phyloP scores from a whole-genome alignment of 768 basidiomycete genomes.

The Kwoniella europaea region DNA sequence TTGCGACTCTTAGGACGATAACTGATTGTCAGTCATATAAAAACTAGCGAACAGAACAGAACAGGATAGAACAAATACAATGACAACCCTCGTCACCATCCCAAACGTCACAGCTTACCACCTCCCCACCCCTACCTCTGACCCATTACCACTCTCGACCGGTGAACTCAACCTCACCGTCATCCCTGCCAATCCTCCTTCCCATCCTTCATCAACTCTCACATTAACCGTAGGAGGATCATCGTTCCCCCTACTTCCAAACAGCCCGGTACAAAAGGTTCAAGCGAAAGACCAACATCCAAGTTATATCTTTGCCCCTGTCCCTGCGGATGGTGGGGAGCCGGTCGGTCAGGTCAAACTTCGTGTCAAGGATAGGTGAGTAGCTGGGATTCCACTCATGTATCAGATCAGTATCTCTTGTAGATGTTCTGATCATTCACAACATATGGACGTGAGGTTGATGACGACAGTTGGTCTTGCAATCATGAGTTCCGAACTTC shows the following conservation, averaged over 20 bases:
- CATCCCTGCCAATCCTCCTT: slow-evolving; percentile 51
- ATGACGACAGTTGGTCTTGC: too few species aligned
- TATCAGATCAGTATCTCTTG: background rate
- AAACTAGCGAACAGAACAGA: background rate
- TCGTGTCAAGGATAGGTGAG: slow-evolving; percentile 44
- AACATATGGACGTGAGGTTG: too few species aligned
- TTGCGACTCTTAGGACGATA: too few species aligned
- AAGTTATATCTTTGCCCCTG: slow-evolving; percentile 48
- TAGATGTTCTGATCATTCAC: too few species aligned
- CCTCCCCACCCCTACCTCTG: slow-evolving; percentile 37
- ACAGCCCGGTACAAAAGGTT: slow-evolving; percentile 44
- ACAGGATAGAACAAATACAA: slow-evolving; percentile 19
- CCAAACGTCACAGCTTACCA: slow-evolving; percentile 46
- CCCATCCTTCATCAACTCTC: slow-evolving; percentile 43
- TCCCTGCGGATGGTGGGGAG: slow-evolving; percentile 43
- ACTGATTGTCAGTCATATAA: too few species aligned
- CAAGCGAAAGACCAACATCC: slow-evolving; percentile 51
- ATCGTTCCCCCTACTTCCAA: slow-evolving; percentile 47
- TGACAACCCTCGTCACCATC: slow-evolving; percentile 49
- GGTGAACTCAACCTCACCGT: slow-evolving; percentile 50
- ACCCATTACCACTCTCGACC: slow-evolving; percentile 43
- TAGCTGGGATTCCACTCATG: background rate
- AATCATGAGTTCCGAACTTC: too few species aligned
- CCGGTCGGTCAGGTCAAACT: slow-evolving; percentile 52
- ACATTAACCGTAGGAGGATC: slow-evolving; percentile 49